Evolutionary conservation across 75 land plant genomes (phyloP), one percentile per base, ranked within the genome.

Genomic region (Selaginella moellendorffii): DNA sequence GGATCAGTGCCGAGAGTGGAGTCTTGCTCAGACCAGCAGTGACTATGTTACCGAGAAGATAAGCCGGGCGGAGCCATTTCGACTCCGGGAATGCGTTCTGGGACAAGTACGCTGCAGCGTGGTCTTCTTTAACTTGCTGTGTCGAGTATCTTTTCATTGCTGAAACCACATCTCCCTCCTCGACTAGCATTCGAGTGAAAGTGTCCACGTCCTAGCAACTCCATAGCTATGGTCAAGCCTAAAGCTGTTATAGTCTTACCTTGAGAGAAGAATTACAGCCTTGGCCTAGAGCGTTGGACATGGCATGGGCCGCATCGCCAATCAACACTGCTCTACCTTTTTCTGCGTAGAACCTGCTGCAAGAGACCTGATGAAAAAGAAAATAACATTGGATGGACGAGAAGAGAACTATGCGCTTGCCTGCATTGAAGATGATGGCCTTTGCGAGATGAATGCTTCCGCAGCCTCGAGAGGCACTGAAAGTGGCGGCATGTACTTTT

Each of bases 271-370:
- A 73, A 70, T 73, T 73, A 42, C 75, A 73, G 28, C 75, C 75
- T 71, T 73, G 75, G 54, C 75, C 75, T 69, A 73, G 75, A 25
- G 75, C 72, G 62, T 73, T 73, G 36, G 75, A 69, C 75, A 73
- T 73, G 1, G 75, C 75, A 69, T 73, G 75, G 28, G 75, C 75
- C 12, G 75, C 75, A 53, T 73, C 75, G 52, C 75, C 75, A 46
- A 73, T 63, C 64, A 73, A 63, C 28, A 69, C 75, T 52, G 72
- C 75, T 64, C 31, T 69, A 46, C 75, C 75, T 27, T 51, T 62
- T 14, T 31, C 51, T 69, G 69, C 75, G 63, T 71, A 65, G 29
- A 73, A 73, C 54, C 74, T 73, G 56, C 74, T 73, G 27, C 75
- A 73, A 54, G 31, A 66, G 27, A 73, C 75, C 75, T 70, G 71